Base-by-base conservation (phyloP, 345 rosid species). In the Bruguiera parviflora region DNA sequence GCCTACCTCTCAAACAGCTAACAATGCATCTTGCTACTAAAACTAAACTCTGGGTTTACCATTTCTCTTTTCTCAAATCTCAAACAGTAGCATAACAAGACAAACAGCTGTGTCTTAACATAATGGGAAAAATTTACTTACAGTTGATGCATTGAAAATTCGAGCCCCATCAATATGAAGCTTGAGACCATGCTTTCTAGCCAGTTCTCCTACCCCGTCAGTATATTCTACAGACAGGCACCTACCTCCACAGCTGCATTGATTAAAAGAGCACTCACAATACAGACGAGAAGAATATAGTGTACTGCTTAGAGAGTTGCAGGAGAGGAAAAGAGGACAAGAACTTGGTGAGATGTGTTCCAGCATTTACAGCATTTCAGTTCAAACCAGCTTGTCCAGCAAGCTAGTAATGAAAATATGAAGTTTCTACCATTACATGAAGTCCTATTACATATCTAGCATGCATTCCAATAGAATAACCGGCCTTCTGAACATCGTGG, bases 101-200 rank as follows among this genome's bases (percentile, higher is more conserved):
- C 58, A 55, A 55, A 22, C 58, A 55, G 13, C 58, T 55, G 24
- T 22, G 27, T 55, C 22, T 55, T 55, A 19, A 49, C 39, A 55
- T 21, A 27, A 21, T 2, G 46, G 11, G 63, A 27, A 27, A 55
- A 56, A 55, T 55, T 57, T 63, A 85, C 99, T 88, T 73, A 92
- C 99, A 65, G 79, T 64, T 57, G 99, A 78, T 24, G 99, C 97
- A 78, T 90, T 95, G 82, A 92, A 92, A 76, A 95, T 87, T 63
- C 94, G 90, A 81, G 98, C 99, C 59, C 99, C 99, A 0, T 95
- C 98, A 16, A 95, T 90, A 65, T 95, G 98, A 86, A 92, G 94
- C 85, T 90, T 90, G 81, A 95, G 75, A 25, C 87, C 91, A 73
- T 95, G 85, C 73, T 85, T 88, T 78, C 84, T 88, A 31, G 97